Conservation (phyloP, 768 basidiomycete species). For the Xerocomellus chrysenteron region DNA sequence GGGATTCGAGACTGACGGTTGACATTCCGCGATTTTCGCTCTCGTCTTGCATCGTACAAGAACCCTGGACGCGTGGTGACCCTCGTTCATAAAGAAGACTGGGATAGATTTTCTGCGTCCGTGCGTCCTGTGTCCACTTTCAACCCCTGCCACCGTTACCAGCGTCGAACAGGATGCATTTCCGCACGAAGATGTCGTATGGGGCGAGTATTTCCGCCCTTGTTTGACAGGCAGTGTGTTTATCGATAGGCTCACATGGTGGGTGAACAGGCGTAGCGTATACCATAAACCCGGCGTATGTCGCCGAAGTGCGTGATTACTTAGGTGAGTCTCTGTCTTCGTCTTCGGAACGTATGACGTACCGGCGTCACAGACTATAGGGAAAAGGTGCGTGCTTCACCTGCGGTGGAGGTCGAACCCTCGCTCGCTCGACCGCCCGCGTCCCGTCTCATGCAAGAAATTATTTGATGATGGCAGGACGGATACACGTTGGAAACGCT, state of each 20-base stretch:
- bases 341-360: background rate
- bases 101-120: constrained; percentile 71
- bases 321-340: constrained; percentile 53
- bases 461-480: constrained; percentile 48
- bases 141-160: background rate
- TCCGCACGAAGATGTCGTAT: constrained; percentile 39
- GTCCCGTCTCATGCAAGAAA: background rate
- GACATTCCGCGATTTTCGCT: background rate
- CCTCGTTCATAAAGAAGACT: constrained; percentile 83
- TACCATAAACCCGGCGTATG: constrained; percentile 77
- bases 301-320: constrained; percentile 77
- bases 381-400: constrained; percentile 60
- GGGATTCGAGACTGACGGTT: background rate
- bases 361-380: constrained; percentile 57
- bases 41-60: constrained; percentile 34
- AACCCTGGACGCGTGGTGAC: constrained; percentile 89
- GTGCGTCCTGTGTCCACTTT: constrained; percentile 38
- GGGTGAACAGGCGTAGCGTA: constrained; percentile 69
- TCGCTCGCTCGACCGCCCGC: background rate
- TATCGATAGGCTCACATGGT: background rate
- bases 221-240: too few species aligned
- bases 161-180: constrained; percentile 27
- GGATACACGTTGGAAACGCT: constrained; percentile 85
- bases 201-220: constrained; percentile 53
- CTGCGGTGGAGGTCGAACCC: background rate